Evolutionary conservation across 2,329 filamentous ascomycete species (phyloP).

Genomic region (Zarea fungicola): DNA sequence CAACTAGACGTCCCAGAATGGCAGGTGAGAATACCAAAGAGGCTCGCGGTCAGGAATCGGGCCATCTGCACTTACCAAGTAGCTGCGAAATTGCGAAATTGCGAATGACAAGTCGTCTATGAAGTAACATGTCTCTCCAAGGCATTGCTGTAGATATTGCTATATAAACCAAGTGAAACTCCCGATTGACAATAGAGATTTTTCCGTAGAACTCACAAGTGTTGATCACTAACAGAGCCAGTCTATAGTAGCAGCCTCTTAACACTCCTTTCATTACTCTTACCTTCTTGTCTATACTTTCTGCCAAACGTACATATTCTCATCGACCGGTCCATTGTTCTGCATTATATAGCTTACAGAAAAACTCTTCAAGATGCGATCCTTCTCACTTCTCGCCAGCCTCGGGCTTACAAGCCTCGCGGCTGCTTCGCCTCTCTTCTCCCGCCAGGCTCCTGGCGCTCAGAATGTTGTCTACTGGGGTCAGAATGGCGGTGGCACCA

Average conservation of each 20-base stretch:
- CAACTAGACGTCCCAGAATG: slow-evolving; percentile 1
- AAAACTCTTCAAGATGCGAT: slow-evolving; percentile 11
- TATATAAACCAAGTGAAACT: slow-evolving; percentile 1
- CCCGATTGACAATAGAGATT: neutral
- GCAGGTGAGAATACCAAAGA: slow-evolving; percentile 6
- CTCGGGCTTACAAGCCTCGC: slow-evolving; percentile 17
- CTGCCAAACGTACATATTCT: neutral
- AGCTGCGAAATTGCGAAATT: too few relatives aligned
- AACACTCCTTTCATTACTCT: slow-evolving; percentile 12
- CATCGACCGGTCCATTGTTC: neutral
- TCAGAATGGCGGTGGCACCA: slow-evolving; percentile 21
- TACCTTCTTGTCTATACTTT: neutral
- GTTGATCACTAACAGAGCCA: slow-evolving; percentile 5
- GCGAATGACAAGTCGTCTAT: too few relatives aligned
- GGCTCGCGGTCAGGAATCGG: neutral
- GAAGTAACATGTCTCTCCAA: too few relatives aligned
- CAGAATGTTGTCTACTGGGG: slow-evolving; percentile 31
- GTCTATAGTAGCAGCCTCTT: neutral
- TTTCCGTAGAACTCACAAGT: slow-evolving; percentile 3
- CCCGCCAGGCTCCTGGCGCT: slow-evolving; percentile 16
- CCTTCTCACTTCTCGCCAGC: slow-evolving; percentile 12
- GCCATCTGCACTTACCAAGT: too few relatives aligned
- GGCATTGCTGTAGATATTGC: neutral
- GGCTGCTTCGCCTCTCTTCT: slow-evolving; percentile 9
- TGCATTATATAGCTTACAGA: neutral